Evolutionary conservation across 1,284 basidiomycete species (phyloP).

Genomic region (Puccinia polysora): DNA sequence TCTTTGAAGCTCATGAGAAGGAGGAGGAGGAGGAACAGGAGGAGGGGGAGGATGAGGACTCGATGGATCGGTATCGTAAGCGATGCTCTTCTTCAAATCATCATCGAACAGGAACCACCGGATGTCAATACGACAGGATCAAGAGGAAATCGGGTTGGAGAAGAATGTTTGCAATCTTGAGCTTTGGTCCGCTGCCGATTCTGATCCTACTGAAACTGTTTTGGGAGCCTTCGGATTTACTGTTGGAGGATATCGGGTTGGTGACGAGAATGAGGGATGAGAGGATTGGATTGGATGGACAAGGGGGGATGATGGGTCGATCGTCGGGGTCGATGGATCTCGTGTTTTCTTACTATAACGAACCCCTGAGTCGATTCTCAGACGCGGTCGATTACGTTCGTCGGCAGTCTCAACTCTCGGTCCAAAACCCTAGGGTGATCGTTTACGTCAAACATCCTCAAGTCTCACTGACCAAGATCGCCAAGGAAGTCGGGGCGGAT

Average conservation of each 20-base stretch:
- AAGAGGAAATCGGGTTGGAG: no score
- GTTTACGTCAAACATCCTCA: constrained; percentile 50
- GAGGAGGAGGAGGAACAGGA: no score
- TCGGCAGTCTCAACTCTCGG: background rate
- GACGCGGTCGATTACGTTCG: constrained; percentile 46
- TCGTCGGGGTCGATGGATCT: constrained; percentile 59
- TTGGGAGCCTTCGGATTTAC: background rate
- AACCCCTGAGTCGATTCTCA: constrained; percentile 46
- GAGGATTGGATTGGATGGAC: constrained; percentile 65
- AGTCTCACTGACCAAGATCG: constrained; percentile 44
- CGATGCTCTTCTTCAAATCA: no score
- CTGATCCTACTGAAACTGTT: constrained; percentile 57
- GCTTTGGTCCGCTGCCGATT: constrained; percentile 53
- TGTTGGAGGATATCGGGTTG: no score
- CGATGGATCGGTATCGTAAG: no score
- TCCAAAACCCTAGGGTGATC: constrained; percentile 46
- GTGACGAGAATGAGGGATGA: constrained; percentile 68
- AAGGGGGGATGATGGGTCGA: constrained; percentile 59
- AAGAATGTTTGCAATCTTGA: constrained; percentile 45
- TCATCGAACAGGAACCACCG: no score
- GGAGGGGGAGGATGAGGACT: no score
- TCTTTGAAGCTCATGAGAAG: no score
- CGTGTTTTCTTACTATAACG: constrained; percentile 51
- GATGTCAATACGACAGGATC: no score
- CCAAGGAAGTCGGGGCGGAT: constrained; percentile 47